A percentile compares a stretch with the other conserved stretches of the same genome.
Evolutionary conservation across 371 early-diverging fungal species (phyloP).

Genomic region (Rhizopus arrhizus): DNA sequence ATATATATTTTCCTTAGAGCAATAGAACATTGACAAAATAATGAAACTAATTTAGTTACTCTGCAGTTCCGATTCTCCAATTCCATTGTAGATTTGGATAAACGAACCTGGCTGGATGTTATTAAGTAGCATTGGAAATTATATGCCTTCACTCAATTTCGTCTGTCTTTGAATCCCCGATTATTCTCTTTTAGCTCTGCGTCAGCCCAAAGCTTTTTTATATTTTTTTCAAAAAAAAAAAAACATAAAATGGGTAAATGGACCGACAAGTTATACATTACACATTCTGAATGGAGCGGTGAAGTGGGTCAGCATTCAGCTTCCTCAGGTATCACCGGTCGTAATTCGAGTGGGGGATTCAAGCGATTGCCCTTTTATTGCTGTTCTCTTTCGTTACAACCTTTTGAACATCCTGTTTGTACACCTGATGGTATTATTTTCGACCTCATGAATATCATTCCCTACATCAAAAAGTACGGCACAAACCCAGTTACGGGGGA

Average conservation of each 20-base stretch:
- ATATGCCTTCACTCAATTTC: too few relatives aligned
- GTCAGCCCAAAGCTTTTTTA: background rate
- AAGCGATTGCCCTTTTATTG: slow-evolving; percentile 80
- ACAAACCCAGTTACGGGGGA: slow-evolving; percentile 90
- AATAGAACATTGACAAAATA: too few relatives aligned
- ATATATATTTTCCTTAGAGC: too few relatives aligned
- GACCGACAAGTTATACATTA: slow-evolving; percentile 74
- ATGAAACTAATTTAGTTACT: too few relatives aligned
- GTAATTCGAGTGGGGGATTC: slow-evolving; percentile 43
- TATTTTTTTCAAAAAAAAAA: slow-evolving; percentile 1
- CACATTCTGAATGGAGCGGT: slow-evolving; percentile 90
- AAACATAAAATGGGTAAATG: slow-evolving; percentile 26
- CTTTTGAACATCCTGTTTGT: slow-evolving; percentile 87
- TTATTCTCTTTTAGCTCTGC: background rate
- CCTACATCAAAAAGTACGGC: slow-evolving; percentile 83
- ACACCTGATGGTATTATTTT: slow-evolving; percentile 86
- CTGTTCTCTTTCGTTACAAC: slow-evolving; percentile 86
- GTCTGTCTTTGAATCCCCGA: too few relatives aligned
- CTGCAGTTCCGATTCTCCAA: too few relatives aligned
- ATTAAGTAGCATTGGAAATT: too few relatives aligned
- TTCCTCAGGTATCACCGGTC: slow-evolving; percentile 54
- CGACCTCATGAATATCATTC: slow-evolving; percentile 83
- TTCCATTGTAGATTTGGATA: too few relatives aligned
- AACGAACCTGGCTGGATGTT: too few relatives aligned
- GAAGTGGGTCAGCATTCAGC: slow-evolving; percentile 75